A percentile compares a stretch with the other conserved stretches of the same genome.
Conservation (phyloP, 495 filamentous ascomycete genomes). For the Echria macrotheca region DNA sequence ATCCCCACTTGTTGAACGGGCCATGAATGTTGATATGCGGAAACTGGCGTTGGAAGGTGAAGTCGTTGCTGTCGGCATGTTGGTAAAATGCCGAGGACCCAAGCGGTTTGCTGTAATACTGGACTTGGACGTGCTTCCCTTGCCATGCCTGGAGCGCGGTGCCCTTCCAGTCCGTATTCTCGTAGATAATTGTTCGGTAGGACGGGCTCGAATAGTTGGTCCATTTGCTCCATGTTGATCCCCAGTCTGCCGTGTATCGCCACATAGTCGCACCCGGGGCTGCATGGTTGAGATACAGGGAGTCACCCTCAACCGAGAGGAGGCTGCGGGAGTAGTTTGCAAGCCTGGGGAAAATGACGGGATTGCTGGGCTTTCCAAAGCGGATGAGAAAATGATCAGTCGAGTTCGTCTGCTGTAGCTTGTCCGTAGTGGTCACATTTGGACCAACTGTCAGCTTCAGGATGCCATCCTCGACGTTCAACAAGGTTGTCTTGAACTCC, state of each 20-base stretch:
- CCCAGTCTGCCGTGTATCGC: slow-evolving; percentile 61
- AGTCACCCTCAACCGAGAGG: slow-evolving; percentile 32
- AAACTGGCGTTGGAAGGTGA: slow-evolving; percentile 47
- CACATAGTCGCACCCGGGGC: slow-evolving; percentile 61
- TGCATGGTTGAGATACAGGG: slow-evolving; percentile 49
- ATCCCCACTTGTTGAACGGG: slow-evolving; percentile 63
- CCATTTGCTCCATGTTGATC: slow-evolving; percentile 57
- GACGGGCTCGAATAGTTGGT: slow-evolving; percentile 46
- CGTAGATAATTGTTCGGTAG: slow-evolving; percentile 33
- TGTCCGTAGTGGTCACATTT: slow-evolving; percentile 34
- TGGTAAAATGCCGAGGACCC: slow-evolving; percentile 62
- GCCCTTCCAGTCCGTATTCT: slow-evolving; percentile 52
- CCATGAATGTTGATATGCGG: slow-evolving; percentile 60
- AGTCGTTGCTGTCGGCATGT: slow-evolving; percentile 48
- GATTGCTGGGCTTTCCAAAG: slow-evolving; percentile 44
- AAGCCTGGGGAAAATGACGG: slow-evolving; percentile 50
- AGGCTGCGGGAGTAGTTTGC: slow-evolving; percentile 57
- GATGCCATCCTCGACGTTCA: slow-evolving; percentile 59
- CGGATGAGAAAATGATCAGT: slow-evolving; percentile 50
- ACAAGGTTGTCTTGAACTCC: slow-evolving; percentile 50
- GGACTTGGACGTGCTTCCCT: slow-evolving; percentile 60
- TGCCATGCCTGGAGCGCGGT: slow-evolving; percentile 58
- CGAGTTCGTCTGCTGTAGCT: slow-evolving; percentile 38
- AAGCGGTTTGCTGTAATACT: slow-evolving; percentile 61
- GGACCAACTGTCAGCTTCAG: slow-evolving; percentile 55